Evolutionary conservation across 805 yeast species (phyloP).

Genomic region (Yamadazyma sp.): DNA sequence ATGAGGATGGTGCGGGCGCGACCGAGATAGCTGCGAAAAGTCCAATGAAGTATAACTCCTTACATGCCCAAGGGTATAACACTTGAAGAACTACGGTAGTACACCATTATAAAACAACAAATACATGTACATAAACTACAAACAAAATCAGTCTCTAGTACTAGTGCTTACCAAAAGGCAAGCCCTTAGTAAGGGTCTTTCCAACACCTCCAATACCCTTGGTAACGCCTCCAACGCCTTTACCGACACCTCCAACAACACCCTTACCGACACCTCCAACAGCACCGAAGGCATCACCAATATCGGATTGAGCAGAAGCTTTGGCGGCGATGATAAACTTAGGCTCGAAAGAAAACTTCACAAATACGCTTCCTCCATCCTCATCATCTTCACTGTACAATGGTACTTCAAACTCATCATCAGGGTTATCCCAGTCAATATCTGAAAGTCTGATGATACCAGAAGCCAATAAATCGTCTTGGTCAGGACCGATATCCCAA

Average conservation of each 20-base stretch:
- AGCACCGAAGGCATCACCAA: conserved; percentile 42
- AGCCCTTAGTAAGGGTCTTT: conserved; percentile 36
- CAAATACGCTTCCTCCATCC: conserved; percentile 63
- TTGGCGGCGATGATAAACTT: conserved; percentile 57
- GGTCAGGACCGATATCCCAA: conserved; percentile 92
- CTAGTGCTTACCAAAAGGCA: conserved; percentile 28
- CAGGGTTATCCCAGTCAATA: conserved; percentile 36
- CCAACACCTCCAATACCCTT: conserved; percentile 36
- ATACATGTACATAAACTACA: conserved; percentile 10
- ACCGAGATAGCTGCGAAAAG: too few relatives aligned
- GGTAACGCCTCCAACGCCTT: conserved; percentile 34
- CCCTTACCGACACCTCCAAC: conserved; percentile 44
- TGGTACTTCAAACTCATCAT: conserved; percentile 55
- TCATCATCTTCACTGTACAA: conserved; percentile 49
- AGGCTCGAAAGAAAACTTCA: conserved; percentile 67
- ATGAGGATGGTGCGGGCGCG: not conserved
- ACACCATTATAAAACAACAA: too few relatives aligned
- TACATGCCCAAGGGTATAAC: too few relatives aligned
- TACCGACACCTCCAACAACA: conserved; percentile 41
- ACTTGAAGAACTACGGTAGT: too few relatives aligned
- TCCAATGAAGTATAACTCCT: too few relatives aligned
- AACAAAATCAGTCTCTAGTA: not conserved
- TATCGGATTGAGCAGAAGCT: conserved; percentile 18
- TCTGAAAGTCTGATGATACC: conserved; percentile 57
- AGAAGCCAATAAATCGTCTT: conserved; percentile 78